phyloP scores from a whole-genome alignment of 75 land plant genomes.

The Azolla pinnata region DNA sequence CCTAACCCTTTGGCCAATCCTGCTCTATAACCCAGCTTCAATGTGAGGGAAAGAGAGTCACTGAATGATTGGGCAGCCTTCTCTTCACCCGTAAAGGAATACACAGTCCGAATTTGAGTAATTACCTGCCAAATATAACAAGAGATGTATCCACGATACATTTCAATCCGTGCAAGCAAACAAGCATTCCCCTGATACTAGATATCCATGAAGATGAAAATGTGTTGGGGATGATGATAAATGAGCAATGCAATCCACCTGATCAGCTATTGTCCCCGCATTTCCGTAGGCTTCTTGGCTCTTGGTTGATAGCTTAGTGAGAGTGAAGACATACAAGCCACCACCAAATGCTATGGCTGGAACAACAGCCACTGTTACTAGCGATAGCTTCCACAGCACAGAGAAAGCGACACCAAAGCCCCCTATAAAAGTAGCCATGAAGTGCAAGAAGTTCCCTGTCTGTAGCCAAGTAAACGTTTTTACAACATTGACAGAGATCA shows the following conservation, averaged over 20 bases:
- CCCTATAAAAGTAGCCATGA: conserved; percentile 42
- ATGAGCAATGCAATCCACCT: too few relatives aligned
- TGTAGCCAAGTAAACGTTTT: conserved; percentile 21
- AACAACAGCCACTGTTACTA: conserved; percentile 49
- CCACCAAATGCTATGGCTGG: conserved; percentile 52
- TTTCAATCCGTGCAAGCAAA: too few relatives aligned
- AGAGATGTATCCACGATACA: not conserved
- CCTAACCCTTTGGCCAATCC: conserved; percentile 27
- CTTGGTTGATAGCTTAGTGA: conserved; percentile 30
- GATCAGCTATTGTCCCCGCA: conserved; percentile 50
- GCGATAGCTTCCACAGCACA: conserved; percentile 41
- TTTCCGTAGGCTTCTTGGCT: conserved; percentile 40
- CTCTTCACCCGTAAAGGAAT: conserved; percentile 29
- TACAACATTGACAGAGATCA: too few relatives aligned
- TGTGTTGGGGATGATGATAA: too few relatives aligned
- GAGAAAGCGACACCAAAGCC: conserved; percentile 62
- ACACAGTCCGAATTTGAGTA: conserved; percentile 27
- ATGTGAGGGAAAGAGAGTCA: conserved; percentile 7
- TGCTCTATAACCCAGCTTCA: conserved; percentile 13
- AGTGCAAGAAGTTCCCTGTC: conserved; percentile 51
- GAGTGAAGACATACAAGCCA: conserved; percentile 31
- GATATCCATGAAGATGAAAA: too few relatives aligned
- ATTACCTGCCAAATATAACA: conserved; percentile 8
- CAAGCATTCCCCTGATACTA: too few relatives aligned
- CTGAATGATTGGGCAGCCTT: conserved; percentile 14